phyloP scores from a whole-genome alignment of 2,329 filamentous ascomycete genomes.

The Fusarium nygamai region DNA sequence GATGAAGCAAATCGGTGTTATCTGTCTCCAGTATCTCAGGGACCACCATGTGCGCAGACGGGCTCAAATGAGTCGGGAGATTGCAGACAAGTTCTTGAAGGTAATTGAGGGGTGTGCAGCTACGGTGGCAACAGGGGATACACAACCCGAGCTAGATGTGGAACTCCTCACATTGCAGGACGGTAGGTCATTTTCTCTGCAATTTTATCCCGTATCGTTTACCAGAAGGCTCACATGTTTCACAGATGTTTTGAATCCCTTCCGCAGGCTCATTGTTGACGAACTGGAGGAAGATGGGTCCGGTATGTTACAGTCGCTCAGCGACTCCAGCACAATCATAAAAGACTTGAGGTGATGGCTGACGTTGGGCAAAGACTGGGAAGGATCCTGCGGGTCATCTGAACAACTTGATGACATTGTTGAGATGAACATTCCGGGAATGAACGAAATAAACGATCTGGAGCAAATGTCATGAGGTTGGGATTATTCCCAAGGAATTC shows the following conservation, averaged over 20 bases:
- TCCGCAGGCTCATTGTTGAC: slow-evolving; percentile 66
- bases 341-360: slow-evolving; percentile 41
- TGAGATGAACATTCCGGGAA: slow-evolving; percentile 56
- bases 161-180: slow-evolving; percentile 42
- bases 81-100: slow-evolving; percentile 54
- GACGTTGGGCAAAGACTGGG: slow-evolving; percentile 59
- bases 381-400: slow-evolving; percentile 64
- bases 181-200: slow-evolving; percentile 37
- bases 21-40: slow-evolving; percentile 58
- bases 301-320: slow-evolving; percentile 58
- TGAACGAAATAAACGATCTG: slow-evolving; percentile 53
- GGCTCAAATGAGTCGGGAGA: slow-evolving; percentile 54
- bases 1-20: slow-evolving; percentile 54
- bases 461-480: slow-evolving; percentile 36
- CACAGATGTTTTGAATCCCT: slow-evolving; percentile 55
- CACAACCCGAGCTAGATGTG: slow-evolving; percentile 44
- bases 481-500: background rate
- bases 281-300: slow-evolving; percentile 68
- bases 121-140: slow-evolving; percentile 49
- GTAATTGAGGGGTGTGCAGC: slow-evolving; percentile 55
- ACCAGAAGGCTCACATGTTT: slow-evolving; percentile 17
- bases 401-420: slow-evolving; percentile 63
- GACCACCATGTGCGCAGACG: slow-evolving; percentile 57
- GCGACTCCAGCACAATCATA: slow-evolving; percentile 41
- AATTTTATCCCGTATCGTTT: background rate